phyloP scores from a whole-genome alignment of 345 rosid genomes.

The Limnanthes douglasii region DNA sequence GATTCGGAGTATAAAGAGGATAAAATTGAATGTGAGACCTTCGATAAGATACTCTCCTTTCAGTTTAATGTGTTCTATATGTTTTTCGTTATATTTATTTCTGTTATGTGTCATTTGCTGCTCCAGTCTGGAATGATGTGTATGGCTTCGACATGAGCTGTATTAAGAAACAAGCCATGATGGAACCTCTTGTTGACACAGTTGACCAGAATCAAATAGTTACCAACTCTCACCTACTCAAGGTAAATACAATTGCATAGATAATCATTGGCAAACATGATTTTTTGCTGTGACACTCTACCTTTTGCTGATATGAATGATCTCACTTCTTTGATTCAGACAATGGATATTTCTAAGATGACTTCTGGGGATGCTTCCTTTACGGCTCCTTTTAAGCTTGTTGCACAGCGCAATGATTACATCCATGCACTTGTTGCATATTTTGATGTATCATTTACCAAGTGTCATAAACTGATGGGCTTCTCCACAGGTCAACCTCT shows the following conservation, averaged over 20 bases:
- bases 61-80: neutral
- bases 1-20: slow-evolving; percentile 95
- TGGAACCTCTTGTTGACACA: slow-evolving; percentile 95
- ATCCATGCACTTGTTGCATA: slow-evolving; percentile 98
- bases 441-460: slow-evolving; percentile 93
- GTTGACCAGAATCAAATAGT: slow-evolving; percentile 92
- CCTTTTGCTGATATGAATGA: slow-evolving; percentile 6
- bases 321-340: slow-evolving; percentile 28
- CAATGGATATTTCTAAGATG: slow-evolving; percentile 98
- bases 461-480: slow-evolving; percentile 84
- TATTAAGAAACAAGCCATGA: slow-evolving; percentile 92
- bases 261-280: neutral
- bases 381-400: slow-evolving; percentile 85
- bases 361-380: slow-evolving; percentile 89
- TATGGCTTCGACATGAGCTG: slow-evolving; percentile 97
- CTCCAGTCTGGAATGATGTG: slow-evolving; percentile 80
- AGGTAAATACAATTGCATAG: slow-evolving; percentile 26
- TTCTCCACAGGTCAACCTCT: slow-evolving; percentile 77
- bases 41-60: neutral
- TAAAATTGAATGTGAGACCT: slow-evolving; percentile 78
- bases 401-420: slow-evolving; percentile 92
- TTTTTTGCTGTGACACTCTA: too few relatives aligned
- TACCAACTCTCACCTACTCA: slow-evolving; percentile 62
- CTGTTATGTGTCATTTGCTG: slow-evolving; percentile 1
- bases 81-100: neutral